Percentiles rank a stretch among this genome's conserved stretches.
Conservation (phyloP, 306 rosid species). For the Astragalus membranaceus region DNA sequence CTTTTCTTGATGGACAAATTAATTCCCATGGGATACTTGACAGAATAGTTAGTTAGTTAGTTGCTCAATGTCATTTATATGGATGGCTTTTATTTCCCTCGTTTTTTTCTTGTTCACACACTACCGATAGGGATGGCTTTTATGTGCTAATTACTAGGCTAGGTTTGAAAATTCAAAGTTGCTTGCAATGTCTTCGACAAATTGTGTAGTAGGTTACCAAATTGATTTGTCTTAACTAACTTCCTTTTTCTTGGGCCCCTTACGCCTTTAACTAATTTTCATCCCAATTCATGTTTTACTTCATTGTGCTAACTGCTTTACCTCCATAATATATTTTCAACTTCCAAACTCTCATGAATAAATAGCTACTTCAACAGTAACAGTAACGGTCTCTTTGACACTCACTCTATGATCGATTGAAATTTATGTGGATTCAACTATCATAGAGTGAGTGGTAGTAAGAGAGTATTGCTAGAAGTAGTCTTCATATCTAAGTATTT, state of each 20-base stretch:
- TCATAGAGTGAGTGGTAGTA: too few relatives aligned
- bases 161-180: conserved; percentile 10
- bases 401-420: too few relatives aligned
- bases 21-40: neutral
- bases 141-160: neutral
- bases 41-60: neutral
- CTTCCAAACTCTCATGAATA: too few relatives aligned
- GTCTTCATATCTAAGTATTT: too few relatives aligned
- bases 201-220: conserved; percentile 45
- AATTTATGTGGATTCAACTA: too few relatives aligned
- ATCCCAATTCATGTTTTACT: too few relatives aligned
- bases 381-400: too few relatives aligned
- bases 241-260: conserved; percentile 20
- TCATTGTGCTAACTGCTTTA: too few relatives aligned
- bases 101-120: neutral
- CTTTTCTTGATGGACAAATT: neutral
- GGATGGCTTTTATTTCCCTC: neutral
- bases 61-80: neutral
- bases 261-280: neutral
- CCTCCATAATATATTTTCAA: too few relatives aligned
- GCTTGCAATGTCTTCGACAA: neutral
- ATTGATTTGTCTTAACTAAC: conserved; percentile 48
- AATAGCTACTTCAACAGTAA: too few relatives aligned
- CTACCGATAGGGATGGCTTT: too few relatives aligned
- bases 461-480: too few relatives aligned